Base-by-base conservation (phyloP, 1,284 basidiomycete genomes). In the Amylostereum areolatum region DNA sequence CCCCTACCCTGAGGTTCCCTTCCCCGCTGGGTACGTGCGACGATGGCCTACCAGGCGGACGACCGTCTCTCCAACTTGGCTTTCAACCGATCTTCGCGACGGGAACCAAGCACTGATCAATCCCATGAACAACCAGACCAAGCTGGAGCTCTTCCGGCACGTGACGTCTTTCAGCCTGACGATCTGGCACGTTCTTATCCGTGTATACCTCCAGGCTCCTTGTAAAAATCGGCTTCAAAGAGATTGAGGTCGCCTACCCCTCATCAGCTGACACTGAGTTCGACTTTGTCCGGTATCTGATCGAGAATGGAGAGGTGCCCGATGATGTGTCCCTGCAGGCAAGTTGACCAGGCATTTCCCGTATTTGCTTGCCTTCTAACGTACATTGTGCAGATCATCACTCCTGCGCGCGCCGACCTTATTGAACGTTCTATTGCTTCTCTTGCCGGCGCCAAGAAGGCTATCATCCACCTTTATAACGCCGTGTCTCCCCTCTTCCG, bases 401-500 rank as follows among this genome's bases (percentile, higher is more conserved):
- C 92, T 30, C 93, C 93, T 47, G 92, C 94, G 34, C 83, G 96
- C 52, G 89, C 93, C 65, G 95, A 97, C 65, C 82, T 98, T 56
- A 97, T 99, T 69, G 83, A 79, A 60, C 82, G 88, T 33, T 96
- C 96, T 0, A 83, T 99, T 59, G 90, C 94, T 55, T 75, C 93
- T 27, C 84, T 97, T 42, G 89, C 86, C 43, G 95, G 94, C 46
- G 75, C 86, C 36, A 97, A 96, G 63, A 79, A 86, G 56, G 95
- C 91, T 49, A 97, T 99, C 63, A 80, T 99, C 48, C 96, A 98
- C 72, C 95, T 99, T 92, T 99, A 99, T 74, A 98, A 98, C 65
- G 96, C 96, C 32, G 95, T 92, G 7, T 93, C 85, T 27, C 89
- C 92, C 32, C 80, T 86, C 50, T 99, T 98, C 80, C 86, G 96